Evolutionary conservation across 768 basidiomycete genomes (phyloP), one percentile per base, ranked within the genome.

Genomic region (Strobilomyces confusus): DNA sequence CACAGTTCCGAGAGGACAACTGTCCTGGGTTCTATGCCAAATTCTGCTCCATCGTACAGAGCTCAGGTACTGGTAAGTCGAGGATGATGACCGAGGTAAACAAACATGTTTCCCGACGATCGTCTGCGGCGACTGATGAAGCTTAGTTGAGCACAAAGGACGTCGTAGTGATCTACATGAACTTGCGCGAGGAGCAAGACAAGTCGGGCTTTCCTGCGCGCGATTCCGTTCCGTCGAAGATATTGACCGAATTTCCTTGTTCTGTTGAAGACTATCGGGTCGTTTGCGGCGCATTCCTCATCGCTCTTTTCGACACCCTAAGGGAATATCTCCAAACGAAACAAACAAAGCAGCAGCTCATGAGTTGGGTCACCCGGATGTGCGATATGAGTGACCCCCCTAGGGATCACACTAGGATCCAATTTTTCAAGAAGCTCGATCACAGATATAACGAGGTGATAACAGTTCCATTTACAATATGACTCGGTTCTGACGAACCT

Each of bases 171-270:
- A n/a, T n/a, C n/a, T n/a, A n/a, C n/a, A n/a, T n/a, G n/a, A n/a
- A n/a, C n/a, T n/a, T n/a, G n/a, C n/a, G n/a, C n/a, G n/a, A n/a
- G n/a, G n/a, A n/a, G n/a, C n/a, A n/a, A n/a, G n/a, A n/a, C n/a
- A n/a, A n/a, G n/a, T n/a, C n/a, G n/a, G n/a, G n/a, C n/a, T n/a
- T n/a, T n/a, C n/a, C n/a, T n/a, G n/a, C n/a, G n/a, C n/a, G n/a
- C n/a, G n/a, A n/a, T n/a, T n/a, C 63, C 64, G 43, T 58, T 22
- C 58, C 61, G 23, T 43, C 60, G 4, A 5, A 34, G 8, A 53
- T 64, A 15, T 45, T 64, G 22, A 58, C 58, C 7, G 17, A 50
- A 11, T 51, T 48, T 6, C 36, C 48, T 2, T 1, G 9, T 2
- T 30, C 44, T 6, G 22, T 6, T 9, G 12, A 12, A 5, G 48